phyloP scores from a whole-genome alignment of 352 stramenopile genomes.

The Pythium rhizo-oryzae region DNA sequence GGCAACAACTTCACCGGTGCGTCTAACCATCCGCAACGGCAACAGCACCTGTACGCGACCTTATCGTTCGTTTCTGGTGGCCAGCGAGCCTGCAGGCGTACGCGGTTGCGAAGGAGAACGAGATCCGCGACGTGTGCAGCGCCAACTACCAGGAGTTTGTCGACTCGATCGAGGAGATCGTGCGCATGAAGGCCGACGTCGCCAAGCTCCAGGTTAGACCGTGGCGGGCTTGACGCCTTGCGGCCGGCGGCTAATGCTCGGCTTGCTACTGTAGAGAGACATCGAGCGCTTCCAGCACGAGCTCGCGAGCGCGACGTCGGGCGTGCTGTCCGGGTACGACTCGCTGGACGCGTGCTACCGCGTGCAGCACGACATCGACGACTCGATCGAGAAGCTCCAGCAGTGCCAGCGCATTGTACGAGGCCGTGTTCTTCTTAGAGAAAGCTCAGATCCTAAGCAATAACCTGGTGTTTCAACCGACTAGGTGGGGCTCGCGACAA shows the following conservation, averaged over 20 bases:
- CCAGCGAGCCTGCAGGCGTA: slow-evolving; percentile 64
- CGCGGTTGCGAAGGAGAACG: slow-evolving; percentile 60
- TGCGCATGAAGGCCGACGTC: slow-evolving; percentile 79
- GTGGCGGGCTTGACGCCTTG: too few relatives aligned
- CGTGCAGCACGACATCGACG: slow-evolving; percentile 72
- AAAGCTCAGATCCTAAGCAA: too few relatives aligned
- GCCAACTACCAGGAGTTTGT: slow-evolving; percentile 83
- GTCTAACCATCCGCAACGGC: background rate
- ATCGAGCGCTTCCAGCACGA: slow-evolving; percentile 73
- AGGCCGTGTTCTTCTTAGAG: too few relatives aligned
- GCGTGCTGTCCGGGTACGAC: slow-evolving; percentile 58
- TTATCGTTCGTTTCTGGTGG: background rate
- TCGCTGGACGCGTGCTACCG: slow-evolving; percentile 57
- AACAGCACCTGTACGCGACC: background rate
- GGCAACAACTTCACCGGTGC: slow-evolving; percentile 72
- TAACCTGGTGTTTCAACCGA: background rate
- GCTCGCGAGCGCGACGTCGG: slow-evolving; percentile 47
- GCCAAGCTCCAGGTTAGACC: slow-evolving; percentile 56
- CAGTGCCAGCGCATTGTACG: slow-evolving; percentile 80
- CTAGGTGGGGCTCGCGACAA: slow-evolving; percentile 65
- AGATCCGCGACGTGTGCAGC: slow-evolving; percentile 79
- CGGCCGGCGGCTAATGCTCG: too few relatives aligned
- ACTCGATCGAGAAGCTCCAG: slow-evolving; percentile 79
- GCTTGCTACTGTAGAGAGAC: slow-evolving; percentile 45
- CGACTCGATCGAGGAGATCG: slow-evolving; percentile 83